Conservation (phyloP, 2,329 filamentous ascomycete species). For the Talaromyces sp. region DNA sequence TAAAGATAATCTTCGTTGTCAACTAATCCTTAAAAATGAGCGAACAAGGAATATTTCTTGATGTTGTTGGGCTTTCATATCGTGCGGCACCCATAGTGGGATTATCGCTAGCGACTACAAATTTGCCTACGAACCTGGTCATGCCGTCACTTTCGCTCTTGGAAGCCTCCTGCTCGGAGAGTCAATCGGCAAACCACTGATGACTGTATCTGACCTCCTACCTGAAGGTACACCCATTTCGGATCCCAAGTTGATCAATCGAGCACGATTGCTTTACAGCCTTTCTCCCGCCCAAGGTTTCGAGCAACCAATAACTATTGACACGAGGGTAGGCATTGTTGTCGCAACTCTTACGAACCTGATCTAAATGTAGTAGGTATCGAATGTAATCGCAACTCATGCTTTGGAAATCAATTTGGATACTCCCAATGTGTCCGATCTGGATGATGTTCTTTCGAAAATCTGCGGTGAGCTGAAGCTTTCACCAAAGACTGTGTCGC, state of each 20-base stretch:
- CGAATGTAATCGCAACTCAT: not conserved
- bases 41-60: not conserved
- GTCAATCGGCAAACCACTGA: not conserved
- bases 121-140: not conserved
- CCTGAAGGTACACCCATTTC: not conserved
- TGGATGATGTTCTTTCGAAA: not conserved
- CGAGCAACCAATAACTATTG: not conserved
- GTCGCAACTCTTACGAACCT: not conserved
- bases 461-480: not conserved
- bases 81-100: not conserved
- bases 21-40: not conserved
- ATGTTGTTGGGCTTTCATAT: not conserved
- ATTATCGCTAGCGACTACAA: not conserved
- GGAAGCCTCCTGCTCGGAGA: not conserved
- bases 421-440: not conserved
- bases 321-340: not conserved
- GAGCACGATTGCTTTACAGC: not conserved
- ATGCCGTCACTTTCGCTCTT: not conserved
- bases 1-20: too few relatives aligned
- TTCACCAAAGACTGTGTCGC: not conserved
- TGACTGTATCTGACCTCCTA: not conserved
- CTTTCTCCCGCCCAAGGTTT: not conserved
- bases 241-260: not conserved
- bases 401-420: not conserved
- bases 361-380: not conserved